phyloP scores from a whole-genome alignment of 345 rosid species.

The Psidium guajava region DNA sequence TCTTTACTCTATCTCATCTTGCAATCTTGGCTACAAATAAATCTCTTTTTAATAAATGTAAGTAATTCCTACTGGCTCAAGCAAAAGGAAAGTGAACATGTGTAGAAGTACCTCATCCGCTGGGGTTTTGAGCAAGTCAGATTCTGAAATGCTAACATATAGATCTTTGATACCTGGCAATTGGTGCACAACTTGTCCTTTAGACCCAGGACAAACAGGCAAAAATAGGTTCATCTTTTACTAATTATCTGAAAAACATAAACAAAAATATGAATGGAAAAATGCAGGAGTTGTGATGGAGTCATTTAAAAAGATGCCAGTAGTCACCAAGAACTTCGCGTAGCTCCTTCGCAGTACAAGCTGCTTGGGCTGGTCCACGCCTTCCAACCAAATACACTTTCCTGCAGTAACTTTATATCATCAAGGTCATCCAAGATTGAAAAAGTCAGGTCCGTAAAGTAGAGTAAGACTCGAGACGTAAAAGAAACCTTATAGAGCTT shows the following conservation, averaged over 20 bases:
- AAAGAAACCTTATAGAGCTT: constrained; percentile 62
- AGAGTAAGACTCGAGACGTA: background rate
- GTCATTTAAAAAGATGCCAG: background rate
- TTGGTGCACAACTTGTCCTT: background rate
- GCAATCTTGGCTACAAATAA: background rate
- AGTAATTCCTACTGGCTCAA: background rate
- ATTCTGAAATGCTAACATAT: constrained; percentile 33
- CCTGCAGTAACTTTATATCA: constrained; percentile 26
- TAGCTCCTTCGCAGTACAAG: constrained; percentile 92
- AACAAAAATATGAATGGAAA: background rate
- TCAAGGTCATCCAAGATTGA: background rate
- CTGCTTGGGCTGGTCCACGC: constrained; percentile 96
- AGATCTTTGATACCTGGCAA: constrained; percentile 49
- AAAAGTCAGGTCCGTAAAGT: background rate
- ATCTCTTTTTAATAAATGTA: background rate
- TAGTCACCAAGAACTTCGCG: constrained; percentile 78
- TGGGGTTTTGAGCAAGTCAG: constrained; percentile 46
- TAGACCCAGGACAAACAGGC: background rate
- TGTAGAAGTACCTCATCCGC: constrained; percentile 58
- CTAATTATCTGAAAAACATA: background rate
- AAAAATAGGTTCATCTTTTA: background rate
- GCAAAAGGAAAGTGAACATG: background rate
- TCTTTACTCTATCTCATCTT: background rate
- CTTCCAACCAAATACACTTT: constrained; percentile 83
- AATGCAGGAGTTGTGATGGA: background rate